Base-by-base conservation (phyloP, 495 filamentous ascomycete genomes). In the Aspergillus ellipticus region DNA sequence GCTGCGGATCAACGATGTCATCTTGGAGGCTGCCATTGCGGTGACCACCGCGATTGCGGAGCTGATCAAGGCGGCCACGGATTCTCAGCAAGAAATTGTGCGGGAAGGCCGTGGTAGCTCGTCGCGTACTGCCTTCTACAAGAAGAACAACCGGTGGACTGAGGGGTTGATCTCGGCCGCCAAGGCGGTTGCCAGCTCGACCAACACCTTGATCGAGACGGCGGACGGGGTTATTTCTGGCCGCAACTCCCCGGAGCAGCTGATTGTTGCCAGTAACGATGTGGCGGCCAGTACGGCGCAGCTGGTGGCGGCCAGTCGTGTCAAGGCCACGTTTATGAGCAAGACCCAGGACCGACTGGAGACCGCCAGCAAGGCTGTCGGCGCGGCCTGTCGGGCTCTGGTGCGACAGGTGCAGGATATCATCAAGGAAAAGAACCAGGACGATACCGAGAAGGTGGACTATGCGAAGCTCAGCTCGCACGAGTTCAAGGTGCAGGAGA, bases 91-190 rank as follows among this genome's bases (percentile, higher is more conserved):
- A 67, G 94, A 98, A 72, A 98, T 98, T 65, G 94, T 98, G n/a
- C 85, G 90, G 42, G 89, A 96, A 66, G 94, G 94, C 15, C 86
- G 90, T 11, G 94, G 94, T 51, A 88, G 84, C 52, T 89, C 90
- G 35, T 94, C 91, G 37, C 81, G 84, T 21, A 92, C 93, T n/a
- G 90, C 91, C 33, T 98, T 97, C 79, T 98, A 98, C 85, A 98
- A 98, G 82, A 96, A 96, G 77, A 95, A 97, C 79, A 90, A 90
- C 62, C 85, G 94, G 39, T 98, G 94, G 94, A 97, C 94, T 0
- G 95, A 98, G 67, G 94, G 94, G 46, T 81, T 98, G 43, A 96
- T 98, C 69, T 95, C 89, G 31, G 94, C 94, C 4, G 94, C 94
- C 49, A 97, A 97, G 75, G 94, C 94, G 1, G 95, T 98, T 6